These are phyloP conservation scores for Colletotrichum viniferum DNA, from an alignment of 2,329 filamentous ascomycete species.

Conservation along the genomic window DNA sequence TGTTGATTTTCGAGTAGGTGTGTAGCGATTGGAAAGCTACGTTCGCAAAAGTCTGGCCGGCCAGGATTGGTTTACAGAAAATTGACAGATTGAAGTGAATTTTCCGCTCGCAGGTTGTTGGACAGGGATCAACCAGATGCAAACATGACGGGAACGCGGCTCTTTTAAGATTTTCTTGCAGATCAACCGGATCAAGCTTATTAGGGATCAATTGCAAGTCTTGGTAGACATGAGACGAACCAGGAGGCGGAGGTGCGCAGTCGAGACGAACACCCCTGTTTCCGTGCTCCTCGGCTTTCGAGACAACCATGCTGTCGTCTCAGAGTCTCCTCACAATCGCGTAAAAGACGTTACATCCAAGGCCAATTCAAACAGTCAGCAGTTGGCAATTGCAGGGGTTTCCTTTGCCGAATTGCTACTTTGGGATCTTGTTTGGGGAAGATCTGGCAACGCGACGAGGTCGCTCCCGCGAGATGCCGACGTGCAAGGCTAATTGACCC, in stretches of 20 bases:
- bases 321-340: neutral
- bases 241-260: neutral
- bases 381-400: neutral
- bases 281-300: neutral
- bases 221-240: neutral
- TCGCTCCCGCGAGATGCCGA: neutral
- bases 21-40: neutral
- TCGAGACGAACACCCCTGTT: slow-evolving; percentile 10
- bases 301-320: neutral
- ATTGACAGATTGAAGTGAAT: neutral
- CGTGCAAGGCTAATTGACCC: neutral
- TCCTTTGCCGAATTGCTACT: neutral
- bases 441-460: neutral
- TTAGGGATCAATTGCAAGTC: neutral
- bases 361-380: neutral
- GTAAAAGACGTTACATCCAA: neutral
- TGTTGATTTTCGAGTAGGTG: neutral
- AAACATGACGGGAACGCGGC: neutral
- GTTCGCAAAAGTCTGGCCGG: neutral
- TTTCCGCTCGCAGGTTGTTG: neutral
- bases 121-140: neutral
- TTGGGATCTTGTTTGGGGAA: neutral
- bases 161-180: neutral
- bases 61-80: neutral
- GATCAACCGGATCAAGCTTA: neutral